These are phyloP conservation scores for Exsudoporus frostii DNA, from an alignment of 768 basidiomycete species.

Conservation along the genomic window DNA sequence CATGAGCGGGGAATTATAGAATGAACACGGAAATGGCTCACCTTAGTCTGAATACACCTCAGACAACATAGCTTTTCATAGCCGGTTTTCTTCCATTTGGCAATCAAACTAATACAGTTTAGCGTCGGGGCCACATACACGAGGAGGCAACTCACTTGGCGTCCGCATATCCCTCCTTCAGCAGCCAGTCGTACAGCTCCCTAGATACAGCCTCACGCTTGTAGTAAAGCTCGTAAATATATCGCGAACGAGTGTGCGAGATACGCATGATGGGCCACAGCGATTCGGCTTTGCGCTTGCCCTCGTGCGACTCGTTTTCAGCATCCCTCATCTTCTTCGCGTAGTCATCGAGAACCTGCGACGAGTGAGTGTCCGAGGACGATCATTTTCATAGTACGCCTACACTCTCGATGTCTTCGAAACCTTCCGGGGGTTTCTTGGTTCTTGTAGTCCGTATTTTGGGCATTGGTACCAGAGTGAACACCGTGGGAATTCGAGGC, in stretches of 20 bases:
- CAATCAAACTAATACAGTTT: constrained; percentile 66
- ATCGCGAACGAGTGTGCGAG: constrained; percentile 91
- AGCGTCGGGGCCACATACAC: constrained; percentile 3
- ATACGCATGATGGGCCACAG: constrained; percentile 99
- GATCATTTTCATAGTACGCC: constrained; percentile 16
- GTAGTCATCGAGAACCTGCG: constrained; percentile 93
- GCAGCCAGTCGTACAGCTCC: constrained; percentile 94
- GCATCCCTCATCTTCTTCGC: constrained; percentile 99
- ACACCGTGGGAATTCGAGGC: constrained; percentile 19
- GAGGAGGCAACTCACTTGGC: constrained; percentile 65
- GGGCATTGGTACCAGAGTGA: constrained; percentile 56
- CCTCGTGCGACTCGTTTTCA: constrained; percentile 97
- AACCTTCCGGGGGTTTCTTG: constrained; percentile 93
- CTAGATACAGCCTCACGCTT: constrained; percentile 93
- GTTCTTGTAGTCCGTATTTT: constrained; percentile 92
- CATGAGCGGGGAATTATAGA: constrained; percentile 8
- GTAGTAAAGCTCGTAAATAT: constrained; percentile 98
- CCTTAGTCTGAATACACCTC: constrained; percentile 93
- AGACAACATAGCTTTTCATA: constrained; percentile 98
- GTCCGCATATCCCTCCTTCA: constrained; percentile 97
- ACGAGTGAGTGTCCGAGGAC: constrained; percentile 5
- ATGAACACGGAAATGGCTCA: constrained; percentile 29
- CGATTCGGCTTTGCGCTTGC: constrained; percentile 91
- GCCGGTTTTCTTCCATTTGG: constrained; percentile 99
- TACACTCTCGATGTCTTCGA: constrained; percentile 87